phyloP scores from a whole-genome alignment of 805 yeast species.

The Candida anglica region DNA sequence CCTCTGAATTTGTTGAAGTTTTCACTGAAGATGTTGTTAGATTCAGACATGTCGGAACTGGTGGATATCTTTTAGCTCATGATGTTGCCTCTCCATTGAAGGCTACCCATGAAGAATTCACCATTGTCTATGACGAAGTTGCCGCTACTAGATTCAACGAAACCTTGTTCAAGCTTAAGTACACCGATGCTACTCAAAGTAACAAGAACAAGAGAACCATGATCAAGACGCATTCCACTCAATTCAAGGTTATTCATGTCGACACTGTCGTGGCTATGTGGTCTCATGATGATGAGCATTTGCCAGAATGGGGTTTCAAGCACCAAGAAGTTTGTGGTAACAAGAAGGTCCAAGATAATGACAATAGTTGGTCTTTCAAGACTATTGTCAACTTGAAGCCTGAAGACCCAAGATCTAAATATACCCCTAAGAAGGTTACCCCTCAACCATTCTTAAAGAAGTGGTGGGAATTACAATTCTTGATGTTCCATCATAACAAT shows the following conservation, averaged over 20 bases:
- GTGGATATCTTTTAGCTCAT: slow-evolving; percentile 79
- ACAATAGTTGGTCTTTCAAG: slow-evolving; percentile 76
- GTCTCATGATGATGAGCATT: slow-evolving; percentile 77
- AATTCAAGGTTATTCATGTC: slow-evolving; percentile 70
- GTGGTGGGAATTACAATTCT: slow-evolving; percentile 83
- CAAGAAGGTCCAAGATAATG: slow-evolving; percentile 66
- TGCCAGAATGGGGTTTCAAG: slow-evolving; percentile 93
- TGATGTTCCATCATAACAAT: slow-evolving; percentile 92
- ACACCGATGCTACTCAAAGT: slow-evolving; percentile 37
- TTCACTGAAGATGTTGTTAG: slow-evolving; percentile 71
- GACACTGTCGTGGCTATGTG: slow-evolving; percentile 91
- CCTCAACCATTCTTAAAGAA: slow-evolving; percentile 72
- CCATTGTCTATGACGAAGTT: slow-evolving; percentile 61
- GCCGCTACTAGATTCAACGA: slow-evolving; percentile 60
- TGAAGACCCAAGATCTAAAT: slow-evolving; percentile 57
- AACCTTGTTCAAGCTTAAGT: slow-evolving; percentile 74
- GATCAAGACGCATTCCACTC: slow-evolving; percentile 67
- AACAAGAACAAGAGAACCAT: slow-evolving; percentile 46
- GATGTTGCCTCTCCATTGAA: slow-evolving; percentile 93
- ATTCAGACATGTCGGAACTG: slow-evolving; percentile 75
- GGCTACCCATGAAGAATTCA: slow-evolving; percentile 93
- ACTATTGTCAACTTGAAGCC: slow-evolving; percentile 52
- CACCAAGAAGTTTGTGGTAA: slow-evolving; percentile 96
- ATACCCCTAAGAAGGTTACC: slow-evolving; percentile 61
- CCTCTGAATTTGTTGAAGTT: slow-evolving; percentile 38